phyloP scores from a whole-genome alignment of 768 basidiomycete genomes.

The Brasilioporus rufonigricans region DNA sequence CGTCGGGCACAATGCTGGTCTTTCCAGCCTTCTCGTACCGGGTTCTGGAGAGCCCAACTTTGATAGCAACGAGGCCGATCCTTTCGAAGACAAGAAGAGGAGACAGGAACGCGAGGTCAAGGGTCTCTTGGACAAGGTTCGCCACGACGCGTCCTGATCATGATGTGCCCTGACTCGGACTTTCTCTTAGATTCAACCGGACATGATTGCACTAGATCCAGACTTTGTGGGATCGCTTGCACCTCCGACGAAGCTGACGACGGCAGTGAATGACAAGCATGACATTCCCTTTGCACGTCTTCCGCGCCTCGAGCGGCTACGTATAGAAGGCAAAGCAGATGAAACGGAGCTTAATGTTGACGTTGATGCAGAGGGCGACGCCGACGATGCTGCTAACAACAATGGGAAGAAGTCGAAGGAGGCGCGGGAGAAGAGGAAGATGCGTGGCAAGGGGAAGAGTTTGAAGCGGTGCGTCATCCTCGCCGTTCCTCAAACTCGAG shows the following conservation, averaged over 20 bases:
- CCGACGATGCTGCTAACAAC: conserved; percentile 35
- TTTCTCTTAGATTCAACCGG: conserved; percentile 71
- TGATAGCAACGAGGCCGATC: conserved; percentile 91
- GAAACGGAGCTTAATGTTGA: conserved; percentile 49
- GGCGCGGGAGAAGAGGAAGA: conserved; percentile 65
- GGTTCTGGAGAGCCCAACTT: conserved; percentile 95
- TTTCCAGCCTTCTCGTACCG: conserved; percentile 86
- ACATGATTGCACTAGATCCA: conserved; percentile 84
- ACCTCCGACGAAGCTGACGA: conserved; percentile 58
- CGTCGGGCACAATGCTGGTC: conserved; percentile 72
- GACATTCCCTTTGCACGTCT: conserved; percentile 68
- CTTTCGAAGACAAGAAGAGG: conserved; percentile 82
- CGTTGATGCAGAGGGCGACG: conserved; percentile 30
- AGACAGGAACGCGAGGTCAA: conserved; percentile 90
- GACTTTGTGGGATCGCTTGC: conserved; percentile 73
- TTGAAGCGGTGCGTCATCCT: conserved; percentile 58
- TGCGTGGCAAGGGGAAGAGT: conserved; percentile 86
- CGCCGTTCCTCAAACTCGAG: neutral
- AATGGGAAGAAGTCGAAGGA: conserved; percentile 25
- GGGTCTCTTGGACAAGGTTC: conserved; percentile 83
- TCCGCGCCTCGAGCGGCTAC: conserved; percentile 62
- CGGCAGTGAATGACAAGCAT: conserved; percentile 41
- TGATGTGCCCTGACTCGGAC: neutral
- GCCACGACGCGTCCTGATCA: neutral
- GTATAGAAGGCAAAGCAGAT: conserved; percentile 72